Evolutionary conservation across 495 filamentous ascomycete species (phyloP).

Genomic region (Penicillium manginii): DNA sequence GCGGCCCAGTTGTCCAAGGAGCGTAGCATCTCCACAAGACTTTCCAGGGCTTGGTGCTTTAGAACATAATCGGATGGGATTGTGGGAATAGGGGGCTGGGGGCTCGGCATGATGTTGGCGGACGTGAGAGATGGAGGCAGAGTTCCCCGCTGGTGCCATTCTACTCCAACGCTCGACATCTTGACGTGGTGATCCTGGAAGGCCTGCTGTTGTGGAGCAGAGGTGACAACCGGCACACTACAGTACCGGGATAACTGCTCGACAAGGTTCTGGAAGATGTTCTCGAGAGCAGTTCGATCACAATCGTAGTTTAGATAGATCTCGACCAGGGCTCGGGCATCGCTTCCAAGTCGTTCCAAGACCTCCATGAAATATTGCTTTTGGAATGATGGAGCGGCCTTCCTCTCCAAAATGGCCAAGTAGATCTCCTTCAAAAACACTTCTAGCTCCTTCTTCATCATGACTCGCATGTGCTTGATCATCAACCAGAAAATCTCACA

Average conservation of each 20-base stretch:
- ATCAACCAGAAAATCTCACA: constrained; percentile 99
- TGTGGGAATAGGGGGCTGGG: constrained; percentile 52
- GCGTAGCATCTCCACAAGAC: constrained; percentile 81
- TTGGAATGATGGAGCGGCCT: constrained; percentile 82
- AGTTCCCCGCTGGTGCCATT: constrained; percentile 84
- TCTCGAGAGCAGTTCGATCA: constrained; percentile 88
- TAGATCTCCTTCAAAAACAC: constrained; percentile 99
- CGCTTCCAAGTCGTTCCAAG: constrained; percentile 78
- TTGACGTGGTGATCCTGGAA: constrained; percentile 79
- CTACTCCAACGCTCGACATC: constrained; percentile 54
- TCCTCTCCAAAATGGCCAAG: constrained; percentile 86
- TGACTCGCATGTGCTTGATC: constrained; percentile 88
- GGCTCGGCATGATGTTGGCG: constrained; percentile 62
- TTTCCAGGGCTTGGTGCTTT: constrained; percentile 86
- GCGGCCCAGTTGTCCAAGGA: constrained; percentile 94
- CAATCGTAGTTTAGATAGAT: constrained; percentile 99
- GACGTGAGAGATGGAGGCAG: constrained; percentile 85
- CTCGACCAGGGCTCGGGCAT: constrained; percentile 89
- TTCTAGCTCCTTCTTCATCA: constrained; percentile 98
- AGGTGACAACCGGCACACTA: constrained; percentile 73
- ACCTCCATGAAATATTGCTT: constrained; percentile 90
- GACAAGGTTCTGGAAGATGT: constrained; percentile 92
- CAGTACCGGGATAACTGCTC: constrained; percentile 89
- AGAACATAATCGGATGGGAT: constrained; percentile 85
- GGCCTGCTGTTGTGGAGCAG: constrained; percentile 74